These are phyloP conservation scores for Lycium barbarum DNA, from an alignment of 257 asterid genomes.

Conservation along the genomic window DNA sequence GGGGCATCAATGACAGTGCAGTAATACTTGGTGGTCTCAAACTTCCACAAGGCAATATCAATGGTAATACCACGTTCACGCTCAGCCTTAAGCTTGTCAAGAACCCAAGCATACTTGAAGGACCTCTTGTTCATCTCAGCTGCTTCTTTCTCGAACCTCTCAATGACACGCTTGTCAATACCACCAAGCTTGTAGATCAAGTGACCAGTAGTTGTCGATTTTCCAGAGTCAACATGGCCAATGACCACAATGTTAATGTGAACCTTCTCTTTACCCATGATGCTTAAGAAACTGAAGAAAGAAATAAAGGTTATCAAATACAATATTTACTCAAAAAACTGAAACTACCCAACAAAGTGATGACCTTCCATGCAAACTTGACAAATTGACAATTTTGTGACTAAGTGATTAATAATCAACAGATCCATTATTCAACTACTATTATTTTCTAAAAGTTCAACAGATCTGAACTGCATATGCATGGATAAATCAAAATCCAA, in stretches of 20 bases:
- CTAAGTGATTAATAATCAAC: not conserved
- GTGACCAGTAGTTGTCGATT: constrained; percentile 59
- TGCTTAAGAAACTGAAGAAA: too few relatives aligned
- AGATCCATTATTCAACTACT: not conserved
- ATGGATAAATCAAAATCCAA: not conserved
- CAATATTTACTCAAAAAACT: not conserved
- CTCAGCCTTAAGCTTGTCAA: constrained; percentile 91
- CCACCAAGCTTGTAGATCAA: constrained; percentile 88
- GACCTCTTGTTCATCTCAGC: constrained; percentile 94
- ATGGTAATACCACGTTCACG: constrained; percentile 92
- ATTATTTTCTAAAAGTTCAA: not conserved
- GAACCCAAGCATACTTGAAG: constrained; percentile 90
- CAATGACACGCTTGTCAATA: constrained; percentile 83
- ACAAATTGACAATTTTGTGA: not conserved
- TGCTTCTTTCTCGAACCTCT: constrained; percentile 89
- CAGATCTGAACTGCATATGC: not conserved
- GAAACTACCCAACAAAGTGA: not conserved
- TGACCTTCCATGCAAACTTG: not conserved
- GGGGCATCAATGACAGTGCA: constrained; percentile 94
- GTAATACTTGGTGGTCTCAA: constrained; percentile 87
- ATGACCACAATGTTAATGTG: constrained; percentile 59
- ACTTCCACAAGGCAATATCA: constrained; percentile 89
- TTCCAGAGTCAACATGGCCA: constrained; percentile 63
- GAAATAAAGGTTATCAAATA: not conserved
- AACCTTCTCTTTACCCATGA: constrained; percentile 51